phyloP scores from a whole-genome alignment of 2,329 filamentous ascomycete genomes.

The Xylaria sp. region DNA sequence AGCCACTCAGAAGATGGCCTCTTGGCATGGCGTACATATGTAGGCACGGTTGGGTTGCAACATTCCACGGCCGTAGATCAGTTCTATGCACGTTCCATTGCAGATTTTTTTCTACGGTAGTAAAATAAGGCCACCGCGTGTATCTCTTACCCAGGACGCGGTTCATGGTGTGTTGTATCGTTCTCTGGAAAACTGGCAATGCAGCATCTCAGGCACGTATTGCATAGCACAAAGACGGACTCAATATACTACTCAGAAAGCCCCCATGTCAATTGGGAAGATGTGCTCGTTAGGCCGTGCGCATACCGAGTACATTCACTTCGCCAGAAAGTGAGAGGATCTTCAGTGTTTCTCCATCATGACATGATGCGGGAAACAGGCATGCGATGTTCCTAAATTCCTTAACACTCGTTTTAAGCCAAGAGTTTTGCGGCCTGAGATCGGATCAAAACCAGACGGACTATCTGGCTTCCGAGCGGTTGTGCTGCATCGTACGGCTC shows the following conservation, averaged over 20 bases:
- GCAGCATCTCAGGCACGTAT: not conserved
- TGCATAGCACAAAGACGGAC: not conserved
- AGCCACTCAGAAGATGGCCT: conserved; percentile 13
- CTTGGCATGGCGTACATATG: not conserved
- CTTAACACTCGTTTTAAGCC: conserved; percentile 14
- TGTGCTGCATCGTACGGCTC: conserved; percentile 15
- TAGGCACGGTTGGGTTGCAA: conserved; percentile 2
- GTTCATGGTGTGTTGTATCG: conserved; percentile 5
- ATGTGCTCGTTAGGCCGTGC: not conserved
- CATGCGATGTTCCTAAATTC: conserved; percentile 7
- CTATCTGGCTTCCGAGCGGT: conserved; percentile 12
- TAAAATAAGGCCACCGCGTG: conserved; percentile 1
- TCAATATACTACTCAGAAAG: not conserved
- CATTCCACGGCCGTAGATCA: conserved; percentile 7
- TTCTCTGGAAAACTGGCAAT: not conserved
- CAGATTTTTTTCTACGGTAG: conserved; percentile 17
- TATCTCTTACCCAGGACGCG: not conserved
- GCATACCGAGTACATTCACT: not conserved
- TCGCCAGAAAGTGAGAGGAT: conserved; percentile 8
- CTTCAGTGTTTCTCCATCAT: conserved; percentile 4
- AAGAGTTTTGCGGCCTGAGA: conserved; percentile 5
- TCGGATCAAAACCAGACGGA: conserved; percentile 7
- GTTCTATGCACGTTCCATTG: conserved; percentile 8
- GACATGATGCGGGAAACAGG: conserved; percentile 20
- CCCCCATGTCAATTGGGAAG: not conserved